Evolutionary conservation across 1,284 basidiomycete genomes (phyloP).

Genomic region (Ceratobasidium papillatum): DNA sequence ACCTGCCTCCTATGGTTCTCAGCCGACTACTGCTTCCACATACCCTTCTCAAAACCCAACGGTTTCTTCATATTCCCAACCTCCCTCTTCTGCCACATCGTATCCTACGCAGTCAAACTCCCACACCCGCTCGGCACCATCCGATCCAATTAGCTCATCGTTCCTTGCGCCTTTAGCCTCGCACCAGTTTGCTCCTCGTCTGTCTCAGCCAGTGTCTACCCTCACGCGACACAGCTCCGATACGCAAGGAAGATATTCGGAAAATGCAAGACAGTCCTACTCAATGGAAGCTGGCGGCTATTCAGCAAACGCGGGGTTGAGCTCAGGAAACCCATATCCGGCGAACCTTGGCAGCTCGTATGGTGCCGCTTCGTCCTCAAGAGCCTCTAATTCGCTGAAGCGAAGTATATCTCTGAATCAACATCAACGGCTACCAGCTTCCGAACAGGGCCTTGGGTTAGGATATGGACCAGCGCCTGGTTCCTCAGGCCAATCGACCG

Average conservation of each 20-base stretch:
- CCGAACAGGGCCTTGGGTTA: neutral
- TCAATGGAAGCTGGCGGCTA: neutral
- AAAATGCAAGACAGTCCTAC: neutral
- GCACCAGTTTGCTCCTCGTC: constrained; percentile 36
- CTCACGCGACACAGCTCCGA: constrained; percentile 31
- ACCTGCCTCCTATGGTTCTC: neutral
- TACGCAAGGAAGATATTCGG: constrained; percentile 15
- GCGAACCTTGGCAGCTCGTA: neutral
- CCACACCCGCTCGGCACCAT: constrained; percentile 3
- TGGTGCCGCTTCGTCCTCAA: neutral
- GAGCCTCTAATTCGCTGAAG: neutral
- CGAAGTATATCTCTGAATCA: constrained; percentile 19
- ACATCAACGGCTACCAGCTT: neutral
- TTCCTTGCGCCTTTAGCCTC: constrained; percentile 32
- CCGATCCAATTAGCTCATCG: constrained; percentile 19
- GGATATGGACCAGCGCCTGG: neutral
- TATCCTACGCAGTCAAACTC: constrained; percentile 23
- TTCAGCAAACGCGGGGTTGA: neutral
- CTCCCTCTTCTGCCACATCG: constrained; percentile 3
- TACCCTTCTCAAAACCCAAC: constrained; percentile 19
- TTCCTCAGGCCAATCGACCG: neutral
- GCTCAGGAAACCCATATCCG: constrained; percentile 1
- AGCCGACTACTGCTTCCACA: neutral
- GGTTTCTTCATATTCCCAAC: constrained; percentile 22
- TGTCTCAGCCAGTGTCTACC: constrained; percentile 32